A percentile compares a stretch with the other conserved stretches of the same genome.
phyloP scores from a whole-genome alignment of 2,329 filamentous ascomycete species.

The Orbilia blumenaviensis region DNA sequence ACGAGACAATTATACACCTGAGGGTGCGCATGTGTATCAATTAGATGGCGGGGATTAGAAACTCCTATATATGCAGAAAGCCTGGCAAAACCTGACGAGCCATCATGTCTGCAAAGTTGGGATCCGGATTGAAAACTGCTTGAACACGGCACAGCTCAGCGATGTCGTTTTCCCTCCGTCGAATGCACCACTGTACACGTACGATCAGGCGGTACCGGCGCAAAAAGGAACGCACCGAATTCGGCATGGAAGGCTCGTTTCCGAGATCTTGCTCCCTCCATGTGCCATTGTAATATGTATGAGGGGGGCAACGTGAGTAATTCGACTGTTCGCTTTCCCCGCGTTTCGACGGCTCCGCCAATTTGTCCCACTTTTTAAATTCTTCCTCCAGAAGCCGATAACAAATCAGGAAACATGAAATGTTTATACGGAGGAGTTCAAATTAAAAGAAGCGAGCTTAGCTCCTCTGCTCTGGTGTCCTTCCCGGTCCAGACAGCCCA shows the following conservation, averaged over 20 bases:
- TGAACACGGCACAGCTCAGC: conserved; percentile 33
- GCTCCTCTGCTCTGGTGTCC: conserved; percentile 32
- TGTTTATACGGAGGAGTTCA: not conserved
- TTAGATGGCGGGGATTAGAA: conserved; percentile 22
- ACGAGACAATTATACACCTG: conserved; percentile 7
- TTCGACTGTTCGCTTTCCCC: conserved; percentile 42
- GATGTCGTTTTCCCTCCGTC: not conserved
- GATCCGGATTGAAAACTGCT: not conserved
- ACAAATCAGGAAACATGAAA: conserved; percentile 4
- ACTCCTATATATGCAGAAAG: conserved; percentile 49
- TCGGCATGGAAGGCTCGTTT: conserved; percentile 32
- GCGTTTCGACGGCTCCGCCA: conserved; percentile 52
- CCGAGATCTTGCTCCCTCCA: conserved; percentile 8
- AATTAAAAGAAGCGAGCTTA: conserved; percentile 38
- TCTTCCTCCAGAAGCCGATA: not conserved
- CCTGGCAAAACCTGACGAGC: conserved; percentile 23
- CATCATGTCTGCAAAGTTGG: conserved; percentile 20
- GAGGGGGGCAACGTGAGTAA: conserved; percentile 14
- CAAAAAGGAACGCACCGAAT: conserved; percentile 21
- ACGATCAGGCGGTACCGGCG: conserved; percentile 21
- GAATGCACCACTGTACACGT: conserved; percentile 5
- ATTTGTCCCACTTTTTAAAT: conserved; percentile 33
- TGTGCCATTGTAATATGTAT: conserved; percentile 5
- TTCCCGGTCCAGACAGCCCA: conserved; percentile 40
- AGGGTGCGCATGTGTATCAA: conserved; percentile 9